Evolutionary conservation across 179 eudicot genomes (phyloP).

Genomic region (Gypsophila paniculata): DNA sequence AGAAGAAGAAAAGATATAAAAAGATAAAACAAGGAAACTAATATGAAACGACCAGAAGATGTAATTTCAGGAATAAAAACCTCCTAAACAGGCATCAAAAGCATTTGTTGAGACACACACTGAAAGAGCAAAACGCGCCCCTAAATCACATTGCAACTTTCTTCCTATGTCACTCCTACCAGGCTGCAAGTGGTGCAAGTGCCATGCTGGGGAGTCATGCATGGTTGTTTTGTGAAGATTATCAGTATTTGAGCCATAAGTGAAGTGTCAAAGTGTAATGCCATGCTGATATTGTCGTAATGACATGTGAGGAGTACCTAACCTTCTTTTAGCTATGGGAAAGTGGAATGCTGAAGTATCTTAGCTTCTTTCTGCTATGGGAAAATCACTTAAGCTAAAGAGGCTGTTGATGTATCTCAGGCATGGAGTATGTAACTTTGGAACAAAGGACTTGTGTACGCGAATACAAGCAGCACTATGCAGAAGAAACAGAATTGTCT

Average conservation of each 20-base stretch:
- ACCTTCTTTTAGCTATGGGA: not conserved
- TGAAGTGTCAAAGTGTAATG: not conserved
- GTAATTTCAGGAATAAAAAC: not conserved
- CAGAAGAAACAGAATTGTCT: not conserved
- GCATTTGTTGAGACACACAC: not conserved
- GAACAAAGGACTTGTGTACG: not conserved
- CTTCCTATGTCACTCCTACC: not conserved
- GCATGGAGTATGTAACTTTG: not conserved
- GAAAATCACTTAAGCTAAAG: not conserved
- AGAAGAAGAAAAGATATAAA: no score
- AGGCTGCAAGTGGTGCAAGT: not conserved
- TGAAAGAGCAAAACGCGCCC: not conserved
- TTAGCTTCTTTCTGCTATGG: not conserved
- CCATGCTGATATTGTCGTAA: no score
- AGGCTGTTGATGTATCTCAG: not conserved
- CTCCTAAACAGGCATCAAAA: not conserved
- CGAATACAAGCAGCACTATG: not conserved
- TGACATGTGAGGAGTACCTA: no score
- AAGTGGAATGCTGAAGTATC: not conserved
- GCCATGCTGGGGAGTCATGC: not conserved
- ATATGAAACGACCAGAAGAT: not conserved
- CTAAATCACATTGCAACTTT: not conserved
- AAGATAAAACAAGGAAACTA: slow-evolving; percentile 5
- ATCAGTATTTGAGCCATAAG: no score
- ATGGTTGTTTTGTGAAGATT: not conserved